These are phyloP conservation scores for Stentor coeruleus DNA, from an alignment of 73 alveolate species.

Conservation along the genomic window DNA sequence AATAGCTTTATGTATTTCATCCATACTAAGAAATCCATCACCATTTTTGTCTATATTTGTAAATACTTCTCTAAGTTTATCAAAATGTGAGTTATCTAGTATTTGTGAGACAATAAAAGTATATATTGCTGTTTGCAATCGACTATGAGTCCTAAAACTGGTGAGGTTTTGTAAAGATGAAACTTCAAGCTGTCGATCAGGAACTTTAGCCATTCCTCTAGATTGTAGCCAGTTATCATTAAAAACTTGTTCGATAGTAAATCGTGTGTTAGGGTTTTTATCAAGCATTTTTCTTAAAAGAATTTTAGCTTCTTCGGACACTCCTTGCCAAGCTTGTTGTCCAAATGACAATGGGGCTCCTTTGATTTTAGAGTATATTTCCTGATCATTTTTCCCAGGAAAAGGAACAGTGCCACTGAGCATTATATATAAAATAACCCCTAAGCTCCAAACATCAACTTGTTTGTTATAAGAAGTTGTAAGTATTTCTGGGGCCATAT, in stretches of 20 bases:
- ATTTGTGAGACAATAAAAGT: neutral
- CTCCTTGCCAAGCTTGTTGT: neutral
- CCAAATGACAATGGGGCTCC: neutral
- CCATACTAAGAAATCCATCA: neutral
- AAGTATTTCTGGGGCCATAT: constrained; percentile 17
- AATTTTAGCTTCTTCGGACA: neutral
- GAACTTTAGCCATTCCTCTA: neutral
- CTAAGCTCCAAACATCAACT: constrained; percentile 12
- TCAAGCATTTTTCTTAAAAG: neutral
- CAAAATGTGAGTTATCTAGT: neutral
- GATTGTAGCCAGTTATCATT: neutral
- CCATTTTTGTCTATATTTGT: neutral
- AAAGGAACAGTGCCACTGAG: neutral
- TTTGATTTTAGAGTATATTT: neutral
- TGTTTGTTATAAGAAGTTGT: neutral
- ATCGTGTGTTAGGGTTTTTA: neutral
- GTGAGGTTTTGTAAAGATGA: neutral
- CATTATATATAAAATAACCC: constrained; percentile 23
- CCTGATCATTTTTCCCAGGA: neutral
- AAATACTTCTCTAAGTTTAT: neutral
- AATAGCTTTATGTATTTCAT: neutral
- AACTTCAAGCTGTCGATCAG: neutral
- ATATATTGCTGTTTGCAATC: neutral
- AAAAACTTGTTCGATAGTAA: constrained; percentile 8
- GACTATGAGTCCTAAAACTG: neutral